These are phyloP conservation scores for Mrakia gelida DNA, from an alignment of 768 basidiomycete genomes.

Conservation along the genomic window DNA sequence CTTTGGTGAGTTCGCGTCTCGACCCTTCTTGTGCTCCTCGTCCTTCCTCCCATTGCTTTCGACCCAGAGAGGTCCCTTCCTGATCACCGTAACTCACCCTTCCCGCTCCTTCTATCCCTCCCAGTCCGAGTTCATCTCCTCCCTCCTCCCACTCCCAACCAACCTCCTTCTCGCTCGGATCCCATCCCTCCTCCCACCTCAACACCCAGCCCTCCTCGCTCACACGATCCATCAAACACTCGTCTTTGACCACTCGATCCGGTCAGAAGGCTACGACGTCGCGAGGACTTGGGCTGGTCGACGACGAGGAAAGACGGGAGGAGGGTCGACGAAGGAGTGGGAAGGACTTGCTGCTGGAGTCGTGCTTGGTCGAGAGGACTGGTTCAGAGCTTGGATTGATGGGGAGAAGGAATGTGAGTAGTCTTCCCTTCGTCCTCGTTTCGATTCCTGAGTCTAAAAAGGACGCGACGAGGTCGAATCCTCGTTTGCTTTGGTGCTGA, in stretches of 20 bases:
- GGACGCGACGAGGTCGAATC: neutral
- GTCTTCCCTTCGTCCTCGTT: neutral
- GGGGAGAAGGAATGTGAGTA: conserved; percentile 81
- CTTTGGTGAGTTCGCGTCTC: conserved; percentile 58
- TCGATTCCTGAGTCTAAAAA: neutral
- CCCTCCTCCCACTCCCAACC: conserved; percentile 71
- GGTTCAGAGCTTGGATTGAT: conserved; percentile 86
- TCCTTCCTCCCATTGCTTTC: neutral
- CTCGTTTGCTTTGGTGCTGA: too few relatives aligned
- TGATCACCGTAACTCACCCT: too few relatives aligned
- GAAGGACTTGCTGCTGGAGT: conserved; percentile 68
- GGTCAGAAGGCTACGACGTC: conserved; percentile 67
- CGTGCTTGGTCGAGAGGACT: conserved; percentile 74
- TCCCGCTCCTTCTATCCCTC: conserved; percentile 7
- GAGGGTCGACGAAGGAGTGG: conserved; percentile 50
- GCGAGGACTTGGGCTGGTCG: conserved; percentile 52
- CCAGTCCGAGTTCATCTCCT: conserved; percentile 75
- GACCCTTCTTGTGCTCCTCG: neutral
- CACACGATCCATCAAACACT: conserved; percentile 94
- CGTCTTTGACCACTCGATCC: conserved; percentile 72
- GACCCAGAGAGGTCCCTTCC: too few relatives aligned
- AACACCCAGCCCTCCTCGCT: conserved; percentile 75
- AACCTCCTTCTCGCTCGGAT: conserved; percentile 71
- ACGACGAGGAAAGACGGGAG: conserved; percentile 30
- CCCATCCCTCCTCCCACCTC: conserved; percentile 58